Base-by-base conservation (phyloP, 2,329 filamentous ascomycete species). In the Pseudocercospora fijiensis region DNA sequence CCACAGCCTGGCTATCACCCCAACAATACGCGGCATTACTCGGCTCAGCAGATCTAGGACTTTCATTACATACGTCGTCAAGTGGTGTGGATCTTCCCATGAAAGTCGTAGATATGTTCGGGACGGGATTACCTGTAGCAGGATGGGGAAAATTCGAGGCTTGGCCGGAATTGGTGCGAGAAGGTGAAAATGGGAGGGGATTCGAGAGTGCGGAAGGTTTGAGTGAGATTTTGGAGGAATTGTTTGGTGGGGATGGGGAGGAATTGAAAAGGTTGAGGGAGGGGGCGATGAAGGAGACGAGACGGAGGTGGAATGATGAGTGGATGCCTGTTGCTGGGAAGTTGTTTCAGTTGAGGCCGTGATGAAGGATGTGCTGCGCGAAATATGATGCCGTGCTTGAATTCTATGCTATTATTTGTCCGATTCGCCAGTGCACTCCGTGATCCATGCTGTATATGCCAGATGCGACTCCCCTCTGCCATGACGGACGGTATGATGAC, bases 21-120 rank as follows among this genome's bases (percentile, higher is more conserved):
- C 82, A 86, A 60, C 90, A 96, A 76, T 99, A 99, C 75, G 94
- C 95, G 0, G 83, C 82, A 0, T 83, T 99, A 3, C 86, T 99
- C 28, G 90, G 89, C 10, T 89, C 89, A 51, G 92, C 95, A 2
- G 94, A 97, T 72, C 81, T 99, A 0, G 95, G 95, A 9, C 86
- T 99, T 24, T 96, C 91, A 62, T 81, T 99, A 26, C 95, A 99
- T 79, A 96, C 87, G 68, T 97, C 92, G 13, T 96, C 90, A 69
- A 96, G 92, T 2, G 95, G 95, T 1, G 92, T 99, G 0, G 95
- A 99, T 77, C 81, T 99, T 20, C 95, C 95, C 0, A 99, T 99
- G 95, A 99, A 99, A 79, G 92, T 99, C 0, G 93, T 99, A 13
- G 95, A 99, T 76, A 97, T 99, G 93, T 98, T 99, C 76, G 95